A percentile compares a stretch with the other conserved stretches of the same genome.
phyloP scores from a whole-genome alignment of 441 rosid genomes.

The Corymbia citriodora region DNA sequence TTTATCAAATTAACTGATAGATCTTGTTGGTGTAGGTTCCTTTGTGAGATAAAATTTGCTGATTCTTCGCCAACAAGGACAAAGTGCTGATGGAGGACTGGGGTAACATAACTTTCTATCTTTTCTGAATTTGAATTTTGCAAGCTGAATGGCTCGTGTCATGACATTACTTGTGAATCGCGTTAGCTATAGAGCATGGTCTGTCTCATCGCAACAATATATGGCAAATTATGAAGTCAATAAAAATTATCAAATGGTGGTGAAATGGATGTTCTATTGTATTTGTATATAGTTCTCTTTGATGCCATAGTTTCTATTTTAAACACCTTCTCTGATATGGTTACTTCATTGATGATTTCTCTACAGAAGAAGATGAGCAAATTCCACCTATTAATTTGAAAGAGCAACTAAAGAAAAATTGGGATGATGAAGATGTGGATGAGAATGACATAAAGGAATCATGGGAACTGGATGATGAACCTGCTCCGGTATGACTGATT shows the following conservation, averaged over 20 bases:
- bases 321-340: background rate
- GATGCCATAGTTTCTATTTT: constrained; percentile 2
- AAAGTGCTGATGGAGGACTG: constrained; percentile 31
- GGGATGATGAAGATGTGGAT: constrained; percentile 95
- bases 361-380: constrained; percentile 53
- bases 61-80: background rate
- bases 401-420: constrained; percentile 43
- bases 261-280: background rate
- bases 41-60: background rate
- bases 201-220: background rate
- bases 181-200: background rate
- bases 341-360: background rate
- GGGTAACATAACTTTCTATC: constrained; percentile 19
- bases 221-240: background rate
- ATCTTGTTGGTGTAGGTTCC: background rate
- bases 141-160: background rate
- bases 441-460: constrained; percentile 85
- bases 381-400: constrained; percentile 46
- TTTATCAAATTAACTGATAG: background rate
- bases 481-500: constrained; percentile 45
- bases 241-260: background rate
- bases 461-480: constrained; percentile 97
- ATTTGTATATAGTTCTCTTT: background rate
- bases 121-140: background rate
- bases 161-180: background rate